These are phyloP conservation scores for Kappamyces sp. DNA, from an alignment of 192 early-diverging fungal genomes.

Conservation along the genomic window DNA sequence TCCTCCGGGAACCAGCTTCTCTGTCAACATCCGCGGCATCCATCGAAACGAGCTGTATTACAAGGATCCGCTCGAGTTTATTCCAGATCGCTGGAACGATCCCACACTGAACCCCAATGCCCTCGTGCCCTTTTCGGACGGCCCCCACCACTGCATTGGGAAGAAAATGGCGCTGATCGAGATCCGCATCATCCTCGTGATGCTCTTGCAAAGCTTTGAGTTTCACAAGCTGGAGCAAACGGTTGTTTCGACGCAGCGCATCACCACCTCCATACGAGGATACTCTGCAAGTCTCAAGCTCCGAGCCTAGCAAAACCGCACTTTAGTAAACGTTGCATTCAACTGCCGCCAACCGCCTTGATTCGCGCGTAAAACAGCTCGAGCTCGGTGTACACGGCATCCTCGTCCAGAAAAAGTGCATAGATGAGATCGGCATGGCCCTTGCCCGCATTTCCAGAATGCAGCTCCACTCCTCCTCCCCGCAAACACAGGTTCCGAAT, in stretches of 20 bases:
- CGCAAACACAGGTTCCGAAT: too few relatives aligned
- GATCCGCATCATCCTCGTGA: conserved; percentile 3
- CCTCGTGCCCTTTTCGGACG: conserved; percentile 9
- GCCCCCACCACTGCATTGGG: conserved; percentile 48
- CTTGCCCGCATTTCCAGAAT: not conserved
- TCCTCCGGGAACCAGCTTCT: conserved; percentile 21
- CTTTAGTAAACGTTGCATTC: too few relatives aligned
- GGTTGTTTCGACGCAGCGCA: too few relatives aligned
- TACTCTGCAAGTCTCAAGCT: too few relatives aligned
- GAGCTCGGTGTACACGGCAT: not conserved
- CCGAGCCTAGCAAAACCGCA: too few relatives aligned
- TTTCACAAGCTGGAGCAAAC: too few relatives aligned
- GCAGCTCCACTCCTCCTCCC: too few relatives aligned
- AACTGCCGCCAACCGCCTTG: too few relatives aligned
- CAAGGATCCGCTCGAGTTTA: conserved; percentile 26
- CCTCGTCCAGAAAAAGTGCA: not conserved
- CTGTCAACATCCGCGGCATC: conserved; percentile 25
- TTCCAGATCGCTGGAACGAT: conserved; percentile 33
- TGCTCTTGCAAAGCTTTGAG: not conserved
- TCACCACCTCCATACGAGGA: too few relatives aligned
- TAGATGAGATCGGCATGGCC: not conserved
- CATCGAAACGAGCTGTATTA: conserved; percentile 29
- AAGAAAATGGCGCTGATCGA: conserved; percentile 47
- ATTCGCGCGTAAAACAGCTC: conserved; percentile 5
- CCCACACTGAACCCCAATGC: too few relatives aligned